Evolutionary conservation across 495 filamentous ascomycete genomes (phyloP), one percentile per base, ranked within the genome.

Genomic region (Podospora tetraspora): DNA sequence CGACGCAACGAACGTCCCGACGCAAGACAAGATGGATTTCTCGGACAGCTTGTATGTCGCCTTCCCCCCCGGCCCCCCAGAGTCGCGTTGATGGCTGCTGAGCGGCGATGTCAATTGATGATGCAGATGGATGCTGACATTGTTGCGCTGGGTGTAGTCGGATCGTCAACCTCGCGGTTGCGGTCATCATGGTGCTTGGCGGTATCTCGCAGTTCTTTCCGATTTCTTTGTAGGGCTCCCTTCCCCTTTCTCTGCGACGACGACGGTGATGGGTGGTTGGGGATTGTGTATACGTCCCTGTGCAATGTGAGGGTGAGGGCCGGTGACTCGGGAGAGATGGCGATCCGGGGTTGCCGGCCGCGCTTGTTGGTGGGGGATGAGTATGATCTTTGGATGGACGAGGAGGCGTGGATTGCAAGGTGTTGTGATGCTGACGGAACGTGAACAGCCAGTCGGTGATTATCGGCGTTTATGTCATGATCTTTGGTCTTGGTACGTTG

Each of bases 121-220:
- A 22, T 16, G n/a, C 58, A 4, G 19, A 61, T 68, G 27, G 57
- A 60, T 66, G 27, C 60, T 69, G 64, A 59, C 59, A 59, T 16
- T 29, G 8, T 57, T 11, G 16, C 68, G 3, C 58, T 67, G 22
- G 32, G 7, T 60, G 3, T 68, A 97, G 93, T 82, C 96, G 95
- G 69, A 87, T 98, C 72, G 92, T 96, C 73, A 99, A 99, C 85
- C 84, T 98, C 70, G 92, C 82, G 68, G 90, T 96, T 67, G 95
- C 89, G 68, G 89, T 88, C 68, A 81, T 97, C 66, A 96, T 98
- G 92, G 82, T 96, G 25, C 81, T 96, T 19, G 94, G 94, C 63
- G 95, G 94, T 66, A 90, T 98, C 75, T 86, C 86, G 71, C 93
- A 97, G 79, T 96, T 97, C 85, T 94, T 92, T 72, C 80, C 83